Evolutionary conservation across 495 filamentous ascomycete genomes (phyloP).

Genomic region (Neurospora tetrasperma): DNA sequence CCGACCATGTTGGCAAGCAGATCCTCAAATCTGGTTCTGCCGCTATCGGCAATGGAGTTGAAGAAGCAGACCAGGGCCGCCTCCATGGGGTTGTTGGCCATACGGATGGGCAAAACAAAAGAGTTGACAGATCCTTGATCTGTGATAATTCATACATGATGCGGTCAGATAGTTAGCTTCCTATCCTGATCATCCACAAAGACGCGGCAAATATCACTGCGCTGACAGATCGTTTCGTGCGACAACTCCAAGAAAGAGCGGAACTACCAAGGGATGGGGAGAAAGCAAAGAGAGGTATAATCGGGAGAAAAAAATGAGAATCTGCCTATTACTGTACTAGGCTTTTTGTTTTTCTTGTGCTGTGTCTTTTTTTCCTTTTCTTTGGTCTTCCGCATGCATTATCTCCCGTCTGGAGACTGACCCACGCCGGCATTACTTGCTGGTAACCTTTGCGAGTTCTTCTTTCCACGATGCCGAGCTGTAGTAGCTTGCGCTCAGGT

Average conservation of each 20-base stretch:
- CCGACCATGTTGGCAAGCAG: not conserved
- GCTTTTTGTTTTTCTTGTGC: not conserved
- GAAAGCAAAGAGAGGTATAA: not conserved
- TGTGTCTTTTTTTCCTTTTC: too few relatives aligned
- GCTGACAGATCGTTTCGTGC: not conserved
- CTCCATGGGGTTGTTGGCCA: not conserved
- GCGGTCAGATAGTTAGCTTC: not conserved
- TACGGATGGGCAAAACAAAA: not conserved
- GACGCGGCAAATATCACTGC: not conserved
- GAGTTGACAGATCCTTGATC: not conserved
- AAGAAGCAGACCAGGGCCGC: not conserved
- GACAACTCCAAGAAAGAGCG: not conserved
- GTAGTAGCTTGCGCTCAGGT: not conserved
- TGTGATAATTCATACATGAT: not conserved
- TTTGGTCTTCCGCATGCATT: not conserved
- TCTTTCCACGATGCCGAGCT: not conserved
- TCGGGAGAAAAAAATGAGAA: not conserved
- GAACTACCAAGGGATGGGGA: not conserved
- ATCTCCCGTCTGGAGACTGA: not conserved
- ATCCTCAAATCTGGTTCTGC: not conserved
- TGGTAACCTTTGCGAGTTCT: not conserved
- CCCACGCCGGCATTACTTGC: not conserved
- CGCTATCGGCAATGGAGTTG: not conserved
- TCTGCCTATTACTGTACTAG: not conserved
- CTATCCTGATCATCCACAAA: not conserved